phyloP scores from a whole-genome alignment of 768 basidiomycete genomes.

The Boletus vinaceobasis region DNA sequence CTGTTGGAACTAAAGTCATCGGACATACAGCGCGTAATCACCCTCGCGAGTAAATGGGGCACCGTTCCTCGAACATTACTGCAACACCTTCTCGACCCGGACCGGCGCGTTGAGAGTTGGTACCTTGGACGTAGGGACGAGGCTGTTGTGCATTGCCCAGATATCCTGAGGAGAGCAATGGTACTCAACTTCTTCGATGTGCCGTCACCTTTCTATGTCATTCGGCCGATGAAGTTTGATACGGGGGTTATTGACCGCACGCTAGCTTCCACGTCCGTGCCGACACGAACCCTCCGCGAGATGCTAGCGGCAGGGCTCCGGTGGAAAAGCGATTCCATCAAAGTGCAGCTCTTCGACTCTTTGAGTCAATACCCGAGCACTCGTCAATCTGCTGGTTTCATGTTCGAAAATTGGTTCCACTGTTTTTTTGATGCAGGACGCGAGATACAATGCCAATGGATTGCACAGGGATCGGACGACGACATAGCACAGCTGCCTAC shows the following conservation, averaged over 20 bases:
- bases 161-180: too few relatives aligned
- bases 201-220: not conserved
- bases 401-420: not conserved
- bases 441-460: not conserved
- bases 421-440: not conserved
- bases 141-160: not conserved
- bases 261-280: not conserved
- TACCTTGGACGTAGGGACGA: fast-evolving
- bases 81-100: fast-evolving
- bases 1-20: not conserved
- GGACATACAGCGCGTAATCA: not conserved
- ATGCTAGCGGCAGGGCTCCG: not conserved
- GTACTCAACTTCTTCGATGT: not conserved
- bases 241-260: fast-evolving
- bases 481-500: not conserved
- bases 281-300: not conserved
- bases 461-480: not conserved
- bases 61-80: not conserved
- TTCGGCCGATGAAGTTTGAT: too few relatives aligned
- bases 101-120: fast-evolving
- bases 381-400: not conserved
- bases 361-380: not conserved
- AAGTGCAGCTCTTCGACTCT: not conserved
- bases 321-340: fast-evolving
- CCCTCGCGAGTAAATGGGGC: not conserved